These are phyloP conservation scores for Mycothermus thermophilus DNA, from an alignment of 495 filamentous ascomycete species.

Conservation along the genomic window DNA sequence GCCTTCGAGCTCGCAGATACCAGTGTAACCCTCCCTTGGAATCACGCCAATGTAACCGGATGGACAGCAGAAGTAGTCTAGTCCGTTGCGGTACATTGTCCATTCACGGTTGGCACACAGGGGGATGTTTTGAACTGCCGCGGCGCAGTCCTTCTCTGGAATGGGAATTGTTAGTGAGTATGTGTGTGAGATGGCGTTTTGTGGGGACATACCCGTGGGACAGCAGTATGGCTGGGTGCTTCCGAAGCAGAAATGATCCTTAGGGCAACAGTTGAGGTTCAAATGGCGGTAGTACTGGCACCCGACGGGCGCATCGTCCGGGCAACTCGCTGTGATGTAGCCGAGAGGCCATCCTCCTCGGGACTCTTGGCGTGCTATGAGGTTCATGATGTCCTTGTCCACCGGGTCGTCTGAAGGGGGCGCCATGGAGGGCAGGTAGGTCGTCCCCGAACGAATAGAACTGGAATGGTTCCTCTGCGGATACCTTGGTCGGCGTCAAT, in stretches of 20 bases:
- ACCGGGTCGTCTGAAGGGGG: no score
- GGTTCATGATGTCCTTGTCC: no score
- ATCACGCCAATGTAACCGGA: background rate
- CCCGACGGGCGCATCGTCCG: background rate
- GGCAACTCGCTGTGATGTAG: background rate
- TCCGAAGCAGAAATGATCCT: background rate
- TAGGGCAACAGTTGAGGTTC: background rate
- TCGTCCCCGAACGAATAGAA: no score
- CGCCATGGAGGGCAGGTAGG: no score
- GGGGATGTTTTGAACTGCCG: background rate
- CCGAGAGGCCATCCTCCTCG: background rate
- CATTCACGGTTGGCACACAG: background rate
- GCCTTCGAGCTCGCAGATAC: background rate
- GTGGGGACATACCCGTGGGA: background rate
- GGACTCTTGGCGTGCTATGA: background rate
- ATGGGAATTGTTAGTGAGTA: background rate
- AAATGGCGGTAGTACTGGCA: background rate
- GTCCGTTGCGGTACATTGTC: background rate
- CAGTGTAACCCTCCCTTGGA: background rate
- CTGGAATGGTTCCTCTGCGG: no score
- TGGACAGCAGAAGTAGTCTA: background rate
- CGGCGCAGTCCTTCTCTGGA: background rate
- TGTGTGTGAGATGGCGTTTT: no score
- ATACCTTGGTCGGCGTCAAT: no score
- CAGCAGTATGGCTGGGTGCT: background rate